Conservation (phyloP, 148 eudicot species). For the Chenopodium album region DNA sequence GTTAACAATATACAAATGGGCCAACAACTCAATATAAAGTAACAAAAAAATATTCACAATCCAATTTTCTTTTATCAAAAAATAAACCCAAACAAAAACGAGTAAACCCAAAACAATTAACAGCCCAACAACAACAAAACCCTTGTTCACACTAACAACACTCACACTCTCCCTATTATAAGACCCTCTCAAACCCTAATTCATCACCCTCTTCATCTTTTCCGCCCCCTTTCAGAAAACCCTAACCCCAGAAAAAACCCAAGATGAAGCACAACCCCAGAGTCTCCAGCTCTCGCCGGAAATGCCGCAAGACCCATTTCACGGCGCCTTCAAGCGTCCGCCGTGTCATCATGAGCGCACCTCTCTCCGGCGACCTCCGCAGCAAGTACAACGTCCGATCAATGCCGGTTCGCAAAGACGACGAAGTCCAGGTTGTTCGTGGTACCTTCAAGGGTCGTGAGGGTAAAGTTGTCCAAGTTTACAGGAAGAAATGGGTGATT, state of each 20-base stretch:
- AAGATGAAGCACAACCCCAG: constrained; percentile 74
- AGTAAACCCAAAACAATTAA: background rate
- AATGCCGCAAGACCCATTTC: constrained; percentile 72
- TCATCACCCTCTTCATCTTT: background rate
- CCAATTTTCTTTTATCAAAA: no score
- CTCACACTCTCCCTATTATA: no score
- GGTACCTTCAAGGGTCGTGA: constrained; percentile 76
- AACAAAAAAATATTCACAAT: no score
- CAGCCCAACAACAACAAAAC: background rate
- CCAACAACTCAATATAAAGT: no score
- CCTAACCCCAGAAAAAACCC: background rate
- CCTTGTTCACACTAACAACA: background rate
- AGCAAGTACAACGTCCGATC: constrained; percentile 68
- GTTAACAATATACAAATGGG: no score
- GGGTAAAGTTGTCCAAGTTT: constrained; percentile 69
- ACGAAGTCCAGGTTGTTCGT: constrained; percentile 69
- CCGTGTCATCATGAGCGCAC: constrained; percentile 63
- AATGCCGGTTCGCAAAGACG: constrained; percentile 74
- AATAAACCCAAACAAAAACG: no score
- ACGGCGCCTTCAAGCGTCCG: constrained; percentile 65
- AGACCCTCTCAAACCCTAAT: constrained; percentile 16
- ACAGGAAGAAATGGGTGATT: constrained; percentile 78
- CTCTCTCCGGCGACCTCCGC: constrained; percentile 65
- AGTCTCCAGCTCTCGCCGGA: constrained; percentile 63
- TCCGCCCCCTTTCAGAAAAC: constrained; percentile 12